phyloP scores from a whole-genome alignment of 169 alveolate genomes.

The Babesia sp. region DNA sequence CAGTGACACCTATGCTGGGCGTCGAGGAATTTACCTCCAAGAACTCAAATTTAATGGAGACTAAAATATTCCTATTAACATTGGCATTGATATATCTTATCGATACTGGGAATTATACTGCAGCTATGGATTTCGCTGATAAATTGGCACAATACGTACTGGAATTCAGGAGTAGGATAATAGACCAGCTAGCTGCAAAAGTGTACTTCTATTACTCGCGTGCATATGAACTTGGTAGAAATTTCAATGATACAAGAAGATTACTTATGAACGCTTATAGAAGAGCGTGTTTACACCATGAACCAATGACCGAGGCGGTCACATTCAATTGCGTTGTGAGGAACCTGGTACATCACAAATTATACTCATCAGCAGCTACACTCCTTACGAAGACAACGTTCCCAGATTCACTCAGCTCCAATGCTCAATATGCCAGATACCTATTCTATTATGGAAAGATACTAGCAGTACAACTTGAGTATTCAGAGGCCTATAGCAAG shows the following conservation, averaged over 20 bases:
- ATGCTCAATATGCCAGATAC: slow-evolving; percentile 92
- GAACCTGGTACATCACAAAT: slow-evolving; percentile 82
- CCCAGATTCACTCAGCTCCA: slow-evolving; percentile 88
- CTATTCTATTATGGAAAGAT: slow-evolving; percentile 90
- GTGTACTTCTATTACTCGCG: slow-evolving; percentile 83
- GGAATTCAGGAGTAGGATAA: slow-evolving; percentile 70
- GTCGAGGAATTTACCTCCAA: slow-evolving; percentile 42
- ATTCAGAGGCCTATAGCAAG: slow-evolving; percentile 88
- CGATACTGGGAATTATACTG: slow-evolving; percentile 27
- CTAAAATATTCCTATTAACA: slow-evolving; percentile 51
- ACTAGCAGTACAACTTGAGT: slow-evolving; percentile 92
- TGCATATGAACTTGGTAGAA: slow-evolving; percentile 84
- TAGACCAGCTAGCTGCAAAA: slow-evolving; percentile 79
- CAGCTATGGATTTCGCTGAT: slow-evolving; percentile 70
- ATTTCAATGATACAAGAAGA: slow-evolving; percentile 73
- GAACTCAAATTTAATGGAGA: slow-evolving; percentile 60
- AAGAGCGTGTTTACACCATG: slow-evolving; percentile 83
- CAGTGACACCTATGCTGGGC: slow-evolving; percentile 44
- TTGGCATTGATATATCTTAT: slow-evolving; percentile 57
- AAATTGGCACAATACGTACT: slow-evolving; percentile 62
- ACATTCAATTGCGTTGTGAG: slow-evolving; percentile 87
- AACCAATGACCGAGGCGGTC: slow-evolving; percentile 88
- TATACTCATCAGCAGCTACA: slow-evolving; percentile 73
- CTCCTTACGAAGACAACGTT: slow-evolving; percentile 73
- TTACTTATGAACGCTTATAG: slow-evolving; percentile 59